Evolutionary conservation across 768 basidiomycete species (phyloP).

Genomic region (Suillus ampliporus): DNA sequence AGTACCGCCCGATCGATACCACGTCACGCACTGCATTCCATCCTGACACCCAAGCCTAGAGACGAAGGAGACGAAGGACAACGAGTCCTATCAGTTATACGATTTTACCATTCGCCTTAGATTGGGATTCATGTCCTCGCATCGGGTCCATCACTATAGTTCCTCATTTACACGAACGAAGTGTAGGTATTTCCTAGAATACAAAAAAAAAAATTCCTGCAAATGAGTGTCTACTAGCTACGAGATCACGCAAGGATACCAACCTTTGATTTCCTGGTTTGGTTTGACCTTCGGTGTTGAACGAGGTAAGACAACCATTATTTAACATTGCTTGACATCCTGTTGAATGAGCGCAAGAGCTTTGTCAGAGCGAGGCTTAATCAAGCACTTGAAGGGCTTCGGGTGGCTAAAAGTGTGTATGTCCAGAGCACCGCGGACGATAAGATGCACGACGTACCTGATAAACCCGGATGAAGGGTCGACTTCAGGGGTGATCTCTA

Average conservation of each 20-base stretch:
- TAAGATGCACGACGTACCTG: constrained; percentile 39
- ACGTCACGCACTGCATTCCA: too few species aligned
- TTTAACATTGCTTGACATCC: constrained; percentile 37
- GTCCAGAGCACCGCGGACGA: neutral
- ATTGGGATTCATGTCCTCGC: too few species aligned
- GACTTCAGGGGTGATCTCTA: constrained; percentile 49
- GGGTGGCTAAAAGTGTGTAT: constrained; percentile 51
- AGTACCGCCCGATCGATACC: too few species aligned
- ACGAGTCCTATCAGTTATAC: too few species aligned
- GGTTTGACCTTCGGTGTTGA: neutral
- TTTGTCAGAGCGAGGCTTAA: constrained; percentile 63
- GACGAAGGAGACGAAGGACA: too few species aligned
- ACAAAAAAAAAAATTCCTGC: too few species aligned
- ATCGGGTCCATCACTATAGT: too few species aligned
- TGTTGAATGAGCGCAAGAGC: constrained; percentile 58
- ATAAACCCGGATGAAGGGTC: constrained; percentile 49
- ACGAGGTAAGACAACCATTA: neutral
- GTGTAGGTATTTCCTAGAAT: too few species aligned
- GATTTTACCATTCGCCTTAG: too few species aligned
- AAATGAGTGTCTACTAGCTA: neutral
- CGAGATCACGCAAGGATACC: neutral
- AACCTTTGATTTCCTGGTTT: neutral
- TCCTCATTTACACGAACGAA: too few species aligned
- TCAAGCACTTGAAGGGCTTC: constrained; percentile 64
- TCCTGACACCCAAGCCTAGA: too few species aligned